phyloP scores from a whole-genome alignment of 1,284 basidiomycete species.

The Ustanciosporium gigantosporum region DNA sequence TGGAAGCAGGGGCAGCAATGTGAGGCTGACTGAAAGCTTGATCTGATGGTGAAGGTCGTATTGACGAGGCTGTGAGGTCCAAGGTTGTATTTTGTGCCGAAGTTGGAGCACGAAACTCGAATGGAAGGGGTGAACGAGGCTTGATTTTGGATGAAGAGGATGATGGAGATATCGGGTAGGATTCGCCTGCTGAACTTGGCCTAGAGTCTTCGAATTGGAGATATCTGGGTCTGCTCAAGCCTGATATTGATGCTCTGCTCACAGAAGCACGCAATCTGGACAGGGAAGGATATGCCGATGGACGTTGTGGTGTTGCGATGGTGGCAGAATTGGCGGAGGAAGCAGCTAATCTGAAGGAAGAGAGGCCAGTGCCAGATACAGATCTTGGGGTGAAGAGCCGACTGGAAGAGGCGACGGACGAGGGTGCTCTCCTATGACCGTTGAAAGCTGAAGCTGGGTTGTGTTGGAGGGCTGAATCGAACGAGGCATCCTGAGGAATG shows the following conservation, averaged over 20 bases:
- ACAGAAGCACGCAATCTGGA: conserved; percentile 32
- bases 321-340: conserved; percentile 12
- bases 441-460: conserved; percentile 1
- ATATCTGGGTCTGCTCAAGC: conserved; percentile 17
- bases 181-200: conserved; percentile 7
- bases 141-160: conserved; percentile 35
- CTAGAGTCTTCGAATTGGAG: too few relatives aligned
- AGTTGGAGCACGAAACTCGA: background rate
- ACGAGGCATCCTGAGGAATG: conserved; percentile 26
- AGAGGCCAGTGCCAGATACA: conserved; percentile 15
- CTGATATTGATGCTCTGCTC: conserved; percentile 11
- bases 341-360: conserved; percentile 10
- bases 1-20: too few relatives aligned
- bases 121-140: conserved; percentile 24
- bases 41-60: too few relatives aligned
- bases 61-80: too few relatives aligned
- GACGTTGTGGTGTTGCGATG: conserved; percentile 20
- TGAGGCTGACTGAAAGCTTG: too few relatives aligned
- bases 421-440: background rate
- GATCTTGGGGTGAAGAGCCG: conserved; percentile 31
- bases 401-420: conserved; percentile 12
- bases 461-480: too few relatives aligned
- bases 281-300: conserved; percentile 28
- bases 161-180: conserved; percentile 21
- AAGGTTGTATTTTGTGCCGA: too few relatives aligned